phyloP scores from a whole-genome alignment of 768 basidiomycete species.

The Tephrocybe sp. region DNA sequence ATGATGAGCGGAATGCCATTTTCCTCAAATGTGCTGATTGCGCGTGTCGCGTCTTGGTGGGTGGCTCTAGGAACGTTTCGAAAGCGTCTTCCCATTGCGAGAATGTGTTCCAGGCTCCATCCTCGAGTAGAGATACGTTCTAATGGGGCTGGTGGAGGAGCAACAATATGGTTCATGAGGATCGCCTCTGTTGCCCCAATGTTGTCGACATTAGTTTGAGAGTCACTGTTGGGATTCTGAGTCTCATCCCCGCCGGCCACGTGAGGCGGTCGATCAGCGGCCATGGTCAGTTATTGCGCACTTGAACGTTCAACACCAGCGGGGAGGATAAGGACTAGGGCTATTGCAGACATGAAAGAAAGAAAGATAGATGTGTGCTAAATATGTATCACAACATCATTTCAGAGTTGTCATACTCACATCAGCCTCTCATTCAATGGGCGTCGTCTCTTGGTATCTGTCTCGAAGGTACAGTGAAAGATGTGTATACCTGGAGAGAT shows the following conservation, averaged over 20 bases:
- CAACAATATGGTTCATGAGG: slow-evolving; percentile 8
- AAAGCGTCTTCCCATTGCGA: slow-evolving; percentile 21
- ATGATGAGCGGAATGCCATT: slow-evolving; percentile 64
- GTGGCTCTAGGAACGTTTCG: slow-evolving; percentile 35
- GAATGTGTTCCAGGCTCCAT: slow-evolving; percentile 46
- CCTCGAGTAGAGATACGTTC: slow-evolving; percentile 20
- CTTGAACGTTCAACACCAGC: slow-evolving; percentile 19
- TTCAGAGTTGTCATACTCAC: no score
- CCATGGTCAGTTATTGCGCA: no score
- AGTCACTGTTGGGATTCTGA: not conserved
- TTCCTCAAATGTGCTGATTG: slow-evolving; percentile 45
- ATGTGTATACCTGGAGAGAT: no score
- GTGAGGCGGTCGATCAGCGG: slow-evolving; percentile 15
- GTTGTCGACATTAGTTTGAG: no score
- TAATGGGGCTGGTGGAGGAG: not conserved
- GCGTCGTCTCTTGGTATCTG: no score
- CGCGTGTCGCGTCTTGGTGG: slow-evolving; percentile 24
- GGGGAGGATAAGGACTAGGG: slow-evolving; percentile 17
- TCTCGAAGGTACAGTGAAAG: no score
- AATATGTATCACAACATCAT: no score
- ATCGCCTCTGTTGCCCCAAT: no score
- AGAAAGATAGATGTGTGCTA: no score
- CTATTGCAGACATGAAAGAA: no score
- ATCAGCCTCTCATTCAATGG: no score
- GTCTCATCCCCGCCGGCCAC: slow-evolving; percentile 5